These are phyloP conservation scores for Lepidium aucheri DNA, from an alignment of 345 rosid genomes.

Conservation along the genomic window DNA sequence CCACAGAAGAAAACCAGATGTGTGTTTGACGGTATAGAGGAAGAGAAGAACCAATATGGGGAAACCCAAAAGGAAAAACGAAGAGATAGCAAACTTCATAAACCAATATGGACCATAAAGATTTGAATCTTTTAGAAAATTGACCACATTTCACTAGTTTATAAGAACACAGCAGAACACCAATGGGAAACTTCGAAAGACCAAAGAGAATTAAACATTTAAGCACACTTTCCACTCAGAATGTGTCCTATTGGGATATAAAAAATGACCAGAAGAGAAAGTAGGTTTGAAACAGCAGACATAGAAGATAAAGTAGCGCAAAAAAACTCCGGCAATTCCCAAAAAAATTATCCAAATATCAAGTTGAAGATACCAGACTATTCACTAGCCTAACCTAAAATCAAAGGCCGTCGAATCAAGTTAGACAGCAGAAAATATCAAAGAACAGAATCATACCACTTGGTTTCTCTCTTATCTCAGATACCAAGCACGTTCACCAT, in stretches of 20 bases:
- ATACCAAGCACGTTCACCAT: constrained; percentile 27
- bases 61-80: not conserved
- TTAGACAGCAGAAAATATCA: constrained; percentile 3
- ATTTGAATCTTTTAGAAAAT: not conserved
- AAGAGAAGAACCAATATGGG: not conserved
- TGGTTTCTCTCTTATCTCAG: constrained; percentile 15
- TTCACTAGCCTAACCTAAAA: constrained; percentile 16
- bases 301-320: not conserved
- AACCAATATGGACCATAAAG: not conserved
- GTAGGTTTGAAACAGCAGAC: not conserved
- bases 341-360: not conserved
- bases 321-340: constrained; percentile 7
- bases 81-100: not conserved
- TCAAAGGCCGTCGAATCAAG: constrained; percentile 6
- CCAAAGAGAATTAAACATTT: not conserved
- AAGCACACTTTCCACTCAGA: constrained; percentile 7
- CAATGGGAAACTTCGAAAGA: not conserved
- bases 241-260: not conserved
- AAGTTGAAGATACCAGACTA: not conserved
- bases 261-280: not conserved
- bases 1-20: not conserved
- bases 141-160: not conserved
- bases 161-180: not conserved
- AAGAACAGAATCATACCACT: constrained; percentile 1
- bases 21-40: not conserved